Evolutionary conservation across 176 grass and related monocot genomes (phyloP), one percentile per base, ranked within the genome.

Genomic region (Paspalum vaginatum): DNA sequence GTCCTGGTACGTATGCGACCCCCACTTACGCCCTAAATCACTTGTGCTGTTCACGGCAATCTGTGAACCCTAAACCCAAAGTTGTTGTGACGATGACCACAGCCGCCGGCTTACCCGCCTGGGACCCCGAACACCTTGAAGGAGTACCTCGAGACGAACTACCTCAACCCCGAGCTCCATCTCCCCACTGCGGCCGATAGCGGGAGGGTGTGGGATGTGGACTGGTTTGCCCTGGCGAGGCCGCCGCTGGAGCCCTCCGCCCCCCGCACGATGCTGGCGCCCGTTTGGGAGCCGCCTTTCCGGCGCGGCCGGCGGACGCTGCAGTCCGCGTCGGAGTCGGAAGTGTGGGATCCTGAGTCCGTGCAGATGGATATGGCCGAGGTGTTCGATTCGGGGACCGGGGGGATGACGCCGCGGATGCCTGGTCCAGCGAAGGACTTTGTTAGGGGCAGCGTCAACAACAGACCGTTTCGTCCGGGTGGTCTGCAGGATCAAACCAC

Each of bases 401-500:
- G 32, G 62, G 91, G 83, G n/a, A 78, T 69, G 71, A 55, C 87
- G 69, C 78, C 78, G 5, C 92, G 88, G 53, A 89, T 94, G 87
- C 92, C 92, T 53, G 95, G 95, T 45, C 85, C 83, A 0, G 90
- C 89, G 4, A 98, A 91, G 81, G 95, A 98, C 37, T 94, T 92
- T 64, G 92, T 98, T 37, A 88, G 95, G 75, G 95, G 95, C 42
- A 94, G 90, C 65, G 75, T 92, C 38, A 98, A 98, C 48, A 94
- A 77, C 54, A 91, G 92, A 6, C 95, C 95, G 0, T 94, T 98
- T 81, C 85, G 85, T 5, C 92, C 95, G 0, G 95, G 95, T 2
- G 95, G 95, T 74, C 61, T 93, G 55, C 74, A 57, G 41, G 83
- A 80, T 54, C 75, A 85, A 42, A 57, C 41, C 1, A 77, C 86